Percentiles rank a stretch among this genome's conserved stretches.
phyloP scores from a whole-genome alignment of 768 basidiomycete species.

The Rhizopogon rudus region DNA sequence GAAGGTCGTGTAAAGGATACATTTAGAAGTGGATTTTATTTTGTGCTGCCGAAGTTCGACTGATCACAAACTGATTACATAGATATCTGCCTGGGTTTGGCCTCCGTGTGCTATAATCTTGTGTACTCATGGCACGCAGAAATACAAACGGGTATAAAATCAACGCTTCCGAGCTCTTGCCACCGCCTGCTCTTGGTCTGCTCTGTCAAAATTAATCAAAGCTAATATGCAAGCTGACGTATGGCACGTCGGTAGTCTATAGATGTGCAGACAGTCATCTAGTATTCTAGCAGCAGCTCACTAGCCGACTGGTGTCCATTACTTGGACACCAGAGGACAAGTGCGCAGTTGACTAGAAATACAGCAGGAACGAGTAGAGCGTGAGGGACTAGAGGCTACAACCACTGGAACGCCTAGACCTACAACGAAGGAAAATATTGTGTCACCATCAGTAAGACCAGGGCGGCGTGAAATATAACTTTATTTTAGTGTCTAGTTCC shows the following conservation, averaged over 20 bases:
- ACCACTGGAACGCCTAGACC: neutral
- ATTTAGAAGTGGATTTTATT: neutral
- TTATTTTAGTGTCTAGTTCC: neutral
- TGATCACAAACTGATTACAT: neutral
- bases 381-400: neutral
- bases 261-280: neutral
- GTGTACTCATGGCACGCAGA: too few relatives aligned
- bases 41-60: neutral
- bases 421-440: neutral
- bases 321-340: slow-evolving; percentile 1
- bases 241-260: neutral
- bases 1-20: slow-evolving; percentile 17
- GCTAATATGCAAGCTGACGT: too few relatives aligned
- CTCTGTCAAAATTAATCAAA: too few relatives aligned
- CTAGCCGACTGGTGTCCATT: neutral
- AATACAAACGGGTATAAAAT: too few relatives aligned
- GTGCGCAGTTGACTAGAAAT: neutral
- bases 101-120: too few relatives aligned
- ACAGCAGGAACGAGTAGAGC: neutral
- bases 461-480: neutral
- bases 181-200: too few relatives aligned
- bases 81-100: too few relatives aligned
- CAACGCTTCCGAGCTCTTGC: too few relatives aligned
- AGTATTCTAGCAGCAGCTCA: neutral
- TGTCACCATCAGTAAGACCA: neutral